These are phyloP conservation scores for Citrus hindsii DNA, from an alignment of 345 rosid genomes.

Conservation along the genomic window DNA sequence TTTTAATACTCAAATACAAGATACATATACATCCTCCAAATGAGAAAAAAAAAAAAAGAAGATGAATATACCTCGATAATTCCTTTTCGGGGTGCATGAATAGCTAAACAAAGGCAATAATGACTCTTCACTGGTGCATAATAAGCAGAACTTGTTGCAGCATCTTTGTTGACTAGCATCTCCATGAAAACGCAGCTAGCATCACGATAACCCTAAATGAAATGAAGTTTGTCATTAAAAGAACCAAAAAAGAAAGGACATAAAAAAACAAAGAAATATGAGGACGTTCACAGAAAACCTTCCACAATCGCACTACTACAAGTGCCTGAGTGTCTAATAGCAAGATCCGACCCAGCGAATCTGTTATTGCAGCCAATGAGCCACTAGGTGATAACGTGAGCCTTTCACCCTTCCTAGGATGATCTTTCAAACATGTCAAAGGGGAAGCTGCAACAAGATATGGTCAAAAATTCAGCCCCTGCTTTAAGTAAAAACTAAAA, in stretches of 20 bases:
- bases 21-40: not conserved
- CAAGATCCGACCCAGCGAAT: slow-evolving; percentile 95
- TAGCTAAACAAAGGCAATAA: slow-evolving; percentile 90
- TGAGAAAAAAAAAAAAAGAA: not conserved
- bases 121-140: slow-evolving; percentile 65
- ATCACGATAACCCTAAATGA: slow-evolving; percentile 82
- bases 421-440: slow-evolving; percentile 92
- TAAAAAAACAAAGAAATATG: not conserved
- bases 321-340: slow-evolving; percentile 94
- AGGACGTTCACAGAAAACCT: slow-evolving; percentile 43
- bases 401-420: slow-evolving; percentile 93
- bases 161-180: slow-evolving; percentile 67
- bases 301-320: slow-evolving; percentile 93
- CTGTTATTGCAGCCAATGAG: slow-evolving; percentile 95
- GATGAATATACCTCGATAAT: slow-evolving; percentile 63
- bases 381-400: slow-evolving; percentile 91
- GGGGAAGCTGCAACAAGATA: slow-evolving; percentile 68
- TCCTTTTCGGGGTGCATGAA: slow-evolving; percentile 96
- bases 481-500: not conserved
- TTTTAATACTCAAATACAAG: not conserved
- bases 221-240: slow-evolving; percentile 1
- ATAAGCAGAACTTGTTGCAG: slow-evolving; percentile 42
- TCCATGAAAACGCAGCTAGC: slow-evolving; percentile 94
- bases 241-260: not conserved
- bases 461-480: slow-evolving; percentile 9